Evolutionary conservation across 345 rosid genomes (phyloP), one percentile per base, ranked within the genome.

Genomic region (Triadica sebifera): DNA sequence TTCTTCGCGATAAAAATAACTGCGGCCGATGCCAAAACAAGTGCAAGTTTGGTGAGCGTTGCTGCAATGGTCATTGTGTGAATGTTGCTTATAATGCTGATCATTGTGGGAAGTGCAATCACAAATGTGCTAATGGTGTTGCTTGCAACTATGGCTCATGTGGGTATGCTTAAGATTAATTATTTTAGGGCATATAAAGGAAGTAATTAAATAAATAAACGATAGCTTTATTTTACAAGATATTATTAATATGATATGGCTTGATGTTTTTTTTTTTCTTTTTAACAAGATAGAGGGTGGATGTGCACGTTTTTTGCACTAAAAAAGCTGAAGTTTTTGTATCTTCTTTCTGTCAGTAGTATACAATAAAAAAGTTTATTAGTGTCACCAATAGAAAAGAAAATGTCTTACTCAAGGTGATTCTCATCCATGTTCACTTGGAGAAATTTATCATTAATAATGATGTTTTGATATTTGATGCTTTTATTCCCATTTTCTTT

Each of bases 81-180:
- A 50, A 59, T 69, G 82, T 80, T 41, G 74, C 63, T 7, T 39
- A 66, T 74, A 76, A 85, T 74, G 73, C 58, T 0, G 70, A 74
- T 37, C 80, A 87, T 50, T 93, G 96, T 74, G 96, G 96, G 39
- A 80, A 87, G 80, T 89, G 96, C 83, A 75, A 70, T 63, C 79
- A 62, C 24, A 73, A 75, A 62, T 89, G 97, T 70, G 67, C 78
- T 15, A 29, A 43, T 0, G 89, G 94, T 65, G 64, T 77, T 17
- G 70, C 64, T 67, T 93, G 96, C 61, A 86, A 82, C 62, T 84
- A 61, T 72, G 96, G 94, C 41, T 69, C 53, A 19, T 89, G 94
- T 66, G 97, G 92, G 59, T 88, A 93, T 76, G 90, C 90, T 81
- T 90, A 77, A 75, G 16, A 1, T 49, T 65, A 20, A 7, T 0